These are phyloP conservation scores for Skeletonema potamos DNA, from an alignment of 108 stramenopile genomes.

Conservation along the genomic window DNA sequence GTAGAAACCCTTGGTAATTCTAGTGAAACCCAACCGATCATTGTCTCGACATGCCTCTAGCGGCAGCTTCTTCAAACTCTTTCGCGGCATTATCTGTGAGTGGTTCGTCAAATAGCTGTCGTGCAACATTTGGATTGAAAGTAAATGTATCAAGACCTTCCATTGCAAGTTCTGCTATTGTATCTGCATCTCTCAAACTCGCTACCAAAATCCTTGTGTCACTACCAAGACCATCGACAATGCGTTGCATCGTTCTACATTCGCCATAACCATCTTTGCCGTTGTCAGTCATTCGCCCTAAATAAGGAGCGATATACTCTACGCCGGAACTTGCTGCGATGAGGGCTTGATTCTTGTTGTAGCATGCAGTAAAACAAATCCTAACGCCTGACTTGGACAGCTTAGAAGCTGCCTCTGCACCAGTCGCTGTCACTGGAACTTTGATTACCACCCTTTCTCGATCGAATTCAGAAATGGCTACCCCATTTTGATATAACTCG, in stretches of 20 bases:
- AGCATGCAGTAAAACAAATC: slow-evolving; percentile 74
- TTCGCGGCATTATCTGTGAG: slow-evolving; percentile 58
- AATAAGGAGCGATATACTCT: slow-evolving; percentile 53
- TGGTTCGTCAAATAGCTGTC: slow-evolving; percentile 54
- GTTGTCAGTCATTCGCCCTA: slow-evolving; percentile 64
- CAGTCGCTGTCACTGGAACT: slow-evolving; percentile 59
- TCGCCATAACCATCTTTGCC: slow-evolving; percentile 65
- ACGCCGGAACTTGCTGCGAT: slow-evolving; percentile 60
- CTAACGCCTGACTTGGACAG: slow-evolving; percentile 53
- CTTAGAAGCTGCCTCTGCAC: slow-evolving; percentile 55
- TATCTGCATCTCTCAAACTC: slow-evolving; percentile 56
- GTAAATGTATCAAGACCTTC: slow-evolving; percentile 68
- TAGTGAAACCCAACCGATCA: no score
- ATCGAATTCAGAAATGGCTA: slow-evolving; percentile 48
- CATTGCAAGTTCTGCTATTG: slow-evolving; percentile 45
- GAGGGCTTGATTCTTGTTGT: slow-evolving; percentile 60
- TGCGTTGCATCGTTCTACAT: slow-evolving; percentile 56
- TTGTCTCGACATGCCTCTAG: slow-evolving; percentile 10
- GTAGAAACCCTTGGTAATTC: no score
- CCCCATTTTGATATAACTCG: slow-evolving; percentile 62
- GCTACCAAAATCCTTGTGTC: slow-evolving; percentile 69
- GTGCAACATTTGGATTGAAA: slow-evolving; percentile 58
- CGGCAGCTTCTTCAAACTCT: slow-evolving; percentile 63
- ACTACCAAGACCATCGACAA: slow-evolving; percentile 59
- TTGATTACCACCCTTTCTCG: slow-evolving; percentile 68